phyloP scores from a whole-genome alignment of 352 stramenopile species.

The Pseudoperonospora humuli region DNA sequence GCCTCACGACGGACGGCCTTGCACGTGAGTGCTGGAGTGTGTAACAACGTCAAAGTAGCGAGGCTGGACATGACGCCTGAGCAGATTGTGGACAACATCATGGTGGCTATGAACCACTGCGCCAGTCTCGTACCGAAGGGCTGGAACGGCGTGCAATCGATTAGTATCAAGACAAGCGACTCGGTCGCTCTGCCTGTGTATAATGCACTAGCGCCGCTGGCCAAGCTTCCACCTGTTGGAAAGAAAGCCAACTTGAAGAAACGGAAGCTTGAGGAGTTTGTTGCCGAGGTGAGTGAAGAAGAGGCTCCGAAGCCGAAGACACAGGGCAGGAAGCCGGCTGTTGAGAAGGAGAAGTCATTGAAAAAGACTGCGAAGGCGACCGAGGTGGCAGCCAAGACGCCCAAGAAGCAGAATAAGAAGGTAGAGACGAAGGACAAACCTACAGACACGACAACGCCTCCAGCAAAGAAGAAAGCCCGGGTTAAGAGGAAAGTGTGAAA shows the following conservation, averaged over 20 bases:
- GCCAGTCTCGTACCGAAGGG: slow-evolving; percentile 75
- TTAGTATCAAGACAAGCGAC: slow-evolving; percentile 86
- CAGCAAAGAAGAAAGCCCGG: slow-evolving; percentile 20
- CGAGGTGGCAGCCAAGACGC: slow-evolving; percentile 9
- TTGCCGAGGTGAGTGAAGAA: slow-evolving; percentile 14
- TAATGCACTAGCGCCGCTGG: slow-evolving; percentile 57
- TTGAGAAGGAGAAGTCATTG: slow-evolving; percentile 4
- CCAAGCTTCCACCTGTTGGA: slow-evolving; percentile 49
- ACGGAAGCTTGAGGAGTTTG: slow-evolving; percentile 54
- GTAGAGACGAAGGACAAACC: slow-evolving; percentile 6
- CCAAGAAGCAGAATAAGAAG: slow-evolving; percentile 11
- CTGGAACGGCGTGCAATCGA: slow-evolving; percentile 89
- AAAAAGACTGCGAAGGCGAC: slow-evolving; percentile 18
- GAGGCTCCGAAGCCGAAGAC: slow-evolving; percentile 17
- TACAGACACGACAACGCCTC: slow-evolving; percentile 6
- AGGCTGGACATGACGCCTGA: slow-evolving; percentile 48
- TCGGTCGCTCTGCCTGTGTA: slow-evolving; percentile 89
- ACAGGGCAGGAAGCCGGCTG: slow-evolving; percentile 15
- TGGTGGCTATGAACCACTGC: slow-evolving; percentile 66
- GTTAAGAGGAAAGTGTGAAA: slow-evolving; percentile 26
- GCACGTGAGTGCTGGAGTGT: slow-evolving; percentile 77
- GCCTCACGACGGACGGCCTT: slow-evolving; percentile 73
- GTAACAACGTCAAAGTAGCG: slow-evolving; percentile 85
- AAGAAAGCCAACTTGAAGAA: slow-evolving; percentile 53
- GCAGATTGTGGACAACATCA: slow-evolving; percentile 70